Base-by-base conservation (phyloP, 495 filamentous ascomycete genomes). In the Pseudomonodictys pantanalensis region DNA sequence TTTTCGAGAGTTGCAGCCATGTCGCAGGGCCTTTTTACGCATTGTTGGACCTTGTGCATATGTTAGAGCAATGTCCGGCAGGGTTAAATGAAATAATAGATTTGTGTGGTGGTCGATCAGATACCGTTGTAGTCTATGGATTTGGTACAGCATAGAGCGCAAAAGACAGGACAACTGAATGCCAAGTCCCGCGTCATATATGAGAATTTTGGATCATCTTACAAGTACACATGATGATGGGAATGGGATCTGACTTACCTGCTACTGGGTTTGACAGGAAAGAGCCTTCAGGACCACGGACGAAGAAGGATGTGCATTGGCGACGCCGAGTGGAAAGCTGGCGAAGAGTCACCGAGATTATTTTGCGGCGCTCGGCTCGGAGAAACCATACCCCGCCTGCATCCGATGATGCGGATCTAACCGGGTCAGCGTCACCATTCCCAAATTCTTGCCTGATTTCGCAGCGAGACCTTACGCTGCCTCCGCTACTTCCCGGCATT, bases 51-150 rank as follows among this genome's bases (percentile, higher is more conserved):
- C n/a, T n/a, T n/a, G n/a, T n/a, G n/a, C n/a, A n/a, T n/a, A n/a
- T n/a, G n/a, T n/a, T n/a, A n/a, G n/a, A n/a, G n/a, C n/a, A n/a
- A n/a, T n/a, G n/a, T n/a, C n/a, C n/a, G n/a, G n/a, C n/a, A n/a
- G n/a, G n/a, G n/a, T n/a, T n/a, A n/a, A 47, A 22, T 47, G 15
- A 10, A 47, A 8, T 7, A 15, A 24, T 15, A 23, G 43, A 23
- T 17, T 11, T 22, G 43, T 3, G 6, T 47, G 20, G 10, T 47
- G 10, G 23, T 29, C n/a, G 80, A 83, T 95, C 91, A 95, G 91
- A 96, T 95, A 96, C 91, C 91, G 91, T 95, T 95, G 91, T 95
- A 96, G 91, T 95, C 90, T 87, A 49, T 82, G 58, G 67, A 68
- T 65, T 62, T 56, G 45, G 77, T 79, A 82, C 77, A 79, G 81